phyloP scores from a whole-genome alignment of 371 early-diverging fungal genomes.

The Umbelopsis sp. region DNA sequence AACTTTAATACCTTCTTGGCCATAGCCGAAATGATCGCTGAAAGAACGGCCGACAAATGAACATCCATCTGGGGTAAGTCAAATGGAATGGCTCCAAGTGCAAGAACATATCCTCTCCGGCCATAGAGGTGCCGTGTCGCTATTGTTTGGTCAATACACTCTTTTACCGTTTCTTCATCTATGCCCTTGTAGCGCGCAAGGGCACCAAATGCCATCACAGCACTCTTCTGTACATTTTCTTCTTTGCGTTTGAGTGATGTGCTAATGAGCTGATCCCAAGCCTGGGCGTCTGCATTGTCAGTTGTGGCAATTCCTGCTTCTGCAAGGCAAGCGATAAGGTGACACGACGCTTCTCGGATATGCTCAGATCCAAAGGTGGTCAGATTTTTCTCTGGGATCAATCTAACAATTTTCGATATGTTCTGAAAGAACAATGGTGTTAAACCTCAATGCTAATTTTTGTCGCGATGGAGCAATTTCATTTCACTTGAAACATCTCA shows the following conservation, averaged over 20 bases:
- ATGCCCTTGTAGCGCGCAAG: conserved; percentile 50
- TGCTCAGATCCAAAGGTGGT: conserved; percentile 74
- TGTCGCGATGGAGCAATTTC: neutral
- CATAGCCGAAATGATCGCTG: conserved; percentile 33
- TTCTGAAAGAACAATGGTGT: conserved; percentile 25
- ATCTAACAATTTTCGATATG: conserved; percentile 45
- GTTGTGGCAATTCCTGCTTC: conserved; percentile 45
- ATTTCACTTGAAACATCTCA: neutral
- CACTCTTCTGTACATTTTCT: conserved; percentile 67
- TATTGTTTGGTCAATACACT: conserved; percentile 35
- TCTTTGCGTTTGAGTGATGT: conserved; percentile 71
- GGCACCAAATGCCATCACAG: conserved; percentile 61
- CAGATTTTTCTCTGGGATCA: conserved; percentile 54
- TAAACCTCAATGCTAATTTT: neutral
- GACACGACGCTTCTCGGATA: conserved; percentile 59
- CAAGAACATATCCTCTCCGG: conserved; percentile 70
- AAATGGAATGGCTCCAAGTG: conserved; percentile 64
- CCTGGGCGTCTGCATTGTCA: conserved; percentile 22
- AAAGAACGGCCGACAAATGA: conserved; percentile 35
- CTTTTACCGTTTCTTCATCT: conserved; percentile 29
- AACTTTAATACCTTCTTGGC: conserved; percentile 32
- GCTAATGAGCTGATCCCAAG: conserved; percentile 59
- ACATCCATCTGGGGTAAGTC: conserved; percentile 8
- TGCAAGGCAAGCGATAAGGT: conserved; percentile 55
- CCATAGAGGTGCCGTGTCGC: conserved; percentile 47